Evolutionary conservation across 2,329 filamentous ascomycete genomes (phyloP).

Genomic region (Fonsecaea pugnacius): DNA sequence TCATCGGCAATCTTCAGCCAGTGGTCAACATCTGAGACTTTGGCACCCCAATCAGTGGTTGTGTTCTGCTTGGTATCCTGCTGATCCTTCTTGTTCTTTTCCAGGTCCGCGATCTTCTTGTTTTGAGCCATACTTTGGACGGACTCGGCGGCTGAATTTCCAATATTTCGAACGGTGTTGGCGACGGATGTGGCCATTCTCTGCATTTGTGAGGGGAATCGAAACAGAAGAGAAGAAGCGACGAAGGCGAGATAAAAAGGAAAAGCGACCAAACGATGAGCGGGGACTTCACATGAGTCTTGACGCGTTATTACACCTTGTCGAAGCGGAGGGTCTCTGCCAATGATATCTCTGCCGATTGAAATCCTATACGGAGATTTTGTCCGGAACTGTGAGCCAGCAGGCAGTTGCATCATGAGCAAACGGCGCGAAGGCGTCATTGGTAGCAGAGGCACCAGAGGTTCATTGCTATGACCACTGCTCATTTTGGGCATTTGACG

Average conservation of each 20-base stretch:
- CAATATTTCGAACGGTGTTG: slow-evolving; percentile 24
- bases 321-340: slow-evolving; percentile 1
- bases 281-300: slow-evolving; percentile 4
- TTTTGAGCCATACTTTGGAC: slow-evolving; percentile 28
- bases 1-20: slow-evolving; percentile 71
- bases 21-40: slow-evolving; percentile 73
- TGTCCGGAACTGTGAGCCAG: slow-evolving; percentile 4
- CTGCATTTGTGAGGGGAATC: slow-evolving; percentile 1
- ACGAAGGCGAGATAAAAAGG: slow-evolving; percentile 22
- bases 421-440: not conserved
- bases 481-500: slow-evolving; percentile 1
- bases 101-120: slow-evolving; percentile 55
- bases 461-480: not conserved
- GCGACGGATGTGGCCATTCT: slow-evolving; percentile 29
- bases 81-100: slow-evolving; percentile 57
- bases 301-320: slow-evolving; percentile 11
- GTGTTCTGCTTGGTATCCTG: slow-evolving; percentile 60
- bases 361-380: slow-evolving; percentile 5
- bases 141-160: slow-evolving; percentile 24
- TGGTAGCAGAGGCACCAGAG: not conserved
- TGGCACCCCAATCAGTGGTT: slow-evolving; percentile 78
- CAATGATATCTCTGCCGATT: slow-evolving; percentile 11
- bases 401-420: slow-evolving; percentile 10
- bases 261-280: slow-evolving; percentile 11
- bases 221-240: slow-evolving; percentile 8